Conservation (phyloP, 345 rosid genomes). For the Salix suchowensis region DNA sequence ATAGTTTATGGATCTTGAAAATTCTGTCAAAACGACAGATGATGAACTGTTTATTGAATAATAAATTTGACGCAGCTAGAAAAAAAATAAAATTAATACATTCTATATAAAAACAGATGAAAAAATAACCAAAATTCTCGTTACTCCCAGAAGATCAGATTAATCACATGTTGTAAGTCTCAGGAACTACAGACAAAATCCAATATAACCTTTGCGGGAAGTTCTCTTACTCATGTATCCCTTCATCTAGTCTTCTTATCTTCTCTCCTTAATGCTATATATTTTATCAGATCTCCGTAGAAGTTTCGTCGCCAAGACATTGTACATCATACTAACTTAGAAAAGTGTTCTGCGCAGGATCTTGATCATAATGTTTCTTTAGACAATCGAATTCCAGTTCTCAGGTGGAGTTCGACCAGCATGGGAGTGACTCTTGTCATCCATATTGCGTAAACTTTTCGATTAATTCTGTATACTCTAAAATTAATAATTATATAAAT, state of each 20-base stretch:
- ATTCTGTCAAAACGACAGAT: too few relatives aligned
- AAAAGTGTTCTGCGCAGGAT: not conserved
- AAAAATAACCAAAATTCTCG: too few relatives aligned
- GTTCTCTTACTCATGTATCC: not conserved
- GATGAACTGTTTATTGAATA: too few relatives aligned
- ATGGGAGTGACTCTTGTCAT: not conserved
- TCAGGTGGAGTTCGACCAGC: not conserved
- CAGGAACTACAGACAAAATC: too few relatives aligned
- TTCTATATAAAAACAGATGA: too few relatives aligned
- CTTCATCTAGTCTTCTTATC: not conserved
- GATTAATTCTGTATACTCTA: accelerated
- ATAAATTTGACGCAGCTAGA: too few relatives aligned
- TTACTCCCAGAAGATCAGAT: too few relatives aligned
- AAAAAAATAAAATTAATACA: too few relatives aligned
- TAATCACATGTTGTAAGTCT: too few relatives aligned
- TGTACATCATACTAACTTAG: too few relatives aligned
- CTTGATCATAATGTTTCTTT: not conserved
- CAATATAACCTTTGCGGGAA: not conserved
- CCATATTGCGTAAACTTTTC: not conserved
- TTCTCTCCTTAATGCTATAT: not conserved
- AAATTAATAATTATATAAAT: accelerated
- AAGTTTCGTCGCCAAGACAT: not conserved
- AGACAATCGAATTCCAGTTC: not conserved
- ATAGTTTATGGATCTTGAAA: too few relatives aligned
- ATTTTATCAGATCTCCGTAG: not conserved